Conservation (phyloP, 176 grass and related monocot species). For the Cenchrus americanus region DNA sequence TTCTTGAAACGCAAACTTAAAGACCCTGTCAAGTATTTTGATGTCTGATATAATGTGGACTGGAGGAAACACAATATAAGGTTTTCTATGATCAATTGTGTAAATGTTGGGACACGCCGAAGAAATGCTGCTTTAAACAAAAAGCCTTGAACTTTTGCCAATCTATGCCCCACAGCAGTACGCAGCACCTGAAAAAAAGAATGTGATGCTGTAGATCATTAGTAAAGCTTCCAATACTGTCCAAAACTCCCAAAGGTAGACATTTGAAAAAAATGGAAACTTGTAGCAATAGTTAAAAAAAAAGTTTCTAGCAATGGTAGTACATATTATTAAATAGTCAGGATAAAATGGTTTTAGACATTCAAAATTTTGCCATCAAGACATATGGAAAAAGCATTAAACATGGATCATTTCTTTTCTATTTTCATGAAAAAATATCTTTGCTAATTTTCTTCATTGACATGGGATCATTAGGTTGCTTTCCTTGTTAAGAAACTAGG, state of each 20-base stretch:
- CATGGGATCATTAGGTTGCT: neutral
- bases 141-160: conserved; percentile 94
- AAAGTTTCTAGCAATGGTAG: neutral
- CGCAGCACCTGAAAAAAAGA: conserved; percentile 73
- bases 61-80: conserved; percentile 92
- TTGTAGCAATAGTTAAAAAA: no score
- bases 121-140: conserved; percentile 98
- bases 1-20: conserved; percentile 89
- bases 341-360: neutral
- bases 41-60: conserved; percentile 75
- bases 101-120: conserved; percentile 77
- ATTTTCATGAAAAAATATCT: neutral
- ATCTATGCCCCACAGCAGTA: conserved; percentile 89
- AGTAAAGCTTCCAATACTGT: conserved; percentile 15
- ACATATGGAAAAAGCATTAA: conserved; percentile 20
- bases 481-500: conserved; percentile 15
- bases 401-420: neutral
- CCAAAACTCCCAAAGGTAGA: neutral
- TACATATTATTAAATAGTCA: conserved; percentile 15
- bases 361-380: neutral
- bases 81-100: conserved; percentile 82
- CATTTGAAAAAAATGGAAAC: no score
- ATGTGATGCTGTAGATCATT: conserved; percentile 2
- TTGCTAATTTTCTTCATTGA: conserved; percentile 1
- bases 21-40: conserved; percentile 88